Percentiles rank a stretch among this genome's conserved stretches.
These are phyloP conservation scores for Marasmius sp. DNA, from an alignment of 1,284 basidiomycete genomes.

Conservation along the genomic window DNA sequence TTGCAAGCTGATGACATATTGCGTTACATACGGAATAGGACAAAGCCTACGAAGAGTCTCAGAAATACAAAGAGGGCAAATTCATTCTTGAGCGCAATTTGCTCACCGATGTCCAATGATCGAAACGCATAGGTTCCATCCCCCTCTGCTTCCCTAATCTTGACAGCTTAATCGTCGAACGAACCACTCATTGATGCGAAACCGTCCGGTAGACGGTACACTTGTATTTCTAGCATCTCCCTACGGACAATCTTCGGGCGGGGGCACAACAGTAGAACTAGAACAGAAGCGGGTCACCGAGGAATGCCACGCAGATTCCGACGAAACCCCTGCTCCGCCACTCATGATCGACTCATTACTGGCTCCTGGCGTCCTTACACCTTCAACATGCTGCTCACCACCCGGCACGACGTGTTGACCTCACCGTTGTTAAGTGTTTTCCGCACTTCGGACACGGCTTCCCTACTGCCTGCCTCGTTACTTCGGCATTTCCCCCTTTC, in stretches of 20 bases:
- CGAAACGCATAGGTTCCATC: not conserved
- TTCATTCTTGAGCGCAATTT: constrained; percentile 94
- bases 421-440: too few species aligned
- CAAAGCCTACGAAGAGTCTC: constrained; percentile 82
- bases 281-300: not conserved
- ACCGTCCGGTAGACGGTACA: not conserved
- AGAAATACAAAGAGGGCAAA: constrained; percentile 99
- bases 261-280: not conserved
- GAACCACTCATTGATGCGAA: not conserved
- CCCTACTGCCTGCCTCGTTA: too few species aligned
- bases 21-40: constrained; percentile 59
- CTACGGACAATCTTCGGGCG: not conserved
- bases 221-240: not conserved
- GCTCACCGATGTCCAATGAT: constrained; percentile 76
- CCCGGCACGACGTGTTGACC: too few species aligned
- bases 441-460: too few species aligned
- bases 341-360: too few species aligned
- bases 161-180: not conserved
- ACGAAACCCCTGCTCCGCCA: too few species aligned
- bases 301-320: too few species aligned
- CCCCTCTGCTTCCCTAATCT: constrained; percentile 1
- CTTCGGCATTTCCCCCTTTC: too few species aligned
- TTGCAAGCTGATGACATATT: constrained; percentile 7
- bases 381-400: too few species aligned
- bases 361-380: too few species aligned